phyloP scores from a whole-genome alignment of 1,284 basidiomycete genomes.

The Peniophora sp. region DNA sequence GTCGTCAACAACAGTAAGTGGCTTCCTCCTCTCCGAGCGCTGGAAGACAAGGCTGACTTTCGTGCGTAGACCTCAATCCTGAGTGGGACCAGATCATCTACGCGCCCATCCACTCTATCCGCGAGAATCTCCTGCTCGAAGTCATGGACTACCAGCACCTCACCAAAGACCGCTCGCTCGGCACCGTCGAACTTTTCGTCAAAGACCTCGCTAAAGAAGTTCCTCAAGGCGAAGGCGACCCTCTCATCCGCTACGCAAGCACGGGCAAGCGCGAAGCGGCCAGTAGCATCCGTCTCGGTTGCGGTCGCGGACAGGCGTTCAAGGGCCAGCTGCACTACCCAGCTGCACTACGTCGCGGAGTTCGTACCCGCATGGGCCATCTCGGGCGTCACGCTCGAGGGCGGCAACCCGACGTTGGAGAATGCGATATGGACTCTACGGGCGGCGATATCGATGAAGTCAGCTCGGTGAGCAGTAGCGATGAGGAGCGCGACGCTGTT shows the following conservation, averaged over 20 bases:
- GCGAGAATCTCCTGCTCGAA: constrained; percentile 74
- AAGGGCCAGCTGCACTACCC: too few relatives aligned
- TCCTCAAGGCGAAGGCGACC: not conserved
- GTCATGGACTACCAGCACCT: constrained; percentile 95
- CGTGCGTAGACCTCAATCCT: constrained; percentile 74
- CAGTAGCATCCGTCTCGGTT: constrained; percentile 69
- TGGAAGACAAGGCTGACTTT: constrained; percentile 8
- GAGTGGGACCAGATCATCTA: constrained; percentile 95
- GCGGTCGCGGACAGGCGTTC: constrained; percentile 54
- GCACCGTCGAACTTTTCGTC: constrained; percentile 73
- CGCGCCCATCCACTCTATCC: constrained; percentile 51
- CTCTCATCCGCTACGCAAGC: constrained; percentile 57
- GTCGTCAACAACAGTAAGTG: constrained; percentile 79
- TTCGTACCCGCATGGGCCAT: constrained; percentile 85
- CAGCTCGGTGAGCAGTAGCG: too few relatives aligned
- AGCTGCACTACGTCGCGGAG: constrained; percentile 79
- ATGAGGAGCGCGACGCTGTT: constrained; percentile 24
- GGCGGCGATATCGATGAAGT: too few relatives aligned
- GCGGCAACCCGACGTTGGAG: constrained; percentile 46
- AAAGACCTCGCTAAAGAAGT: constrained; percentile 52
- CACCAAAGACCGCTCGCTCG: constrained; percentile 85
- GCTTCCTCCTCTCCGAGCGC: not conserved
- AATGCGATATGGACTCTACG: constrained; percentile 32
- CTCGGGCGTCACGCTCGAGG: constrained; percentile 38
- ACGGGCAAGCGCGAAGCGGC: constrained; percentile 57